Evolutionary conservation across 306 rosid genomes (phyloP), one percentile per base, ranked within the genome.

Genomic region (Calophaca sinica): DNA sequence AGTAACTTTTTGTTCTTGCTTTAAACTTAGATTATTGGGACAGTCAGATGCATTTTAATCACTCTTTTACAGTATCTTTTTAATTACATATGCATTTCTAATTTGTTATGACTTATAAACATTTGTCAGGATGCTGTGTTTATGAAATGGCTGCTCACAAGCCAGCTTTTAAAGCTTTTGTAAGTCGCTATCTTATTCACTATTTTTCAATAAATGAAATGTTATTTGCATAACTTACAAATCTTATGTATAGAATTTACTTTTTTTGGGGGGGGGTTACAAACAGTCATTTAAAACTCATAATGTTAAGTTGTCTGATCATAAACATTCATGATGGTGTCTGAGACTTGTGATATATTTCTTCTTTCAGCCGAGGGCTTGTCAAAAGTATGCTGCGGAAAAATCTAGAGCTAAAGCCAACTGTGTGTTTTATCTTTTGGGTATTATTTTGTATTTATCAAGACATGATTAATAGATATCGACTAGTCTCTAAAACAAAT

Each of bases 361-460:
- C 60, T 79, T 78, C 74, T 83, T 73, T 86, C 90, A 94, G 98
- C 74, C 98, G 97, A 52, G 88, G 96, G 68, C 96, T 94, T 20
- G 89, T 91, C 73, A 94, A 91, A 77, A 91, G 89, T 74, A 91
- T n/a, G n/a, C n/a, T n/a, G n/a, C n/a, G n/a, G n/a, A n/a, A n/a
- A n/a, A n/a, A n/a, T n/a, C n/a, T n/a, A 10, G 97, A 94, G 87
- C 89, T 90, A 76, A 88, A 97, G 72, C 98, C 98, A 61, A 88
- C 93, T 76, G 98, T 94, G 87, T 38, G 97, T 85, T 76, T 51
- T 53, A 67, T 76, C 49, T 72, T 6, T 68, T 68, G 11, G 49
- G 66, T 48, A 69, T 32, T 32, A 28, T 42, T 45, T 71, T 62
- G 52, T 49, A 54, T 68, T 68, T 68, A 49, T 74, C 28, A 36